Evolutionary conservation across 257 asterid species (phyloP), one percentile per base, ranked within the genome.

Genomic region (Misopates orontium): DNA sequence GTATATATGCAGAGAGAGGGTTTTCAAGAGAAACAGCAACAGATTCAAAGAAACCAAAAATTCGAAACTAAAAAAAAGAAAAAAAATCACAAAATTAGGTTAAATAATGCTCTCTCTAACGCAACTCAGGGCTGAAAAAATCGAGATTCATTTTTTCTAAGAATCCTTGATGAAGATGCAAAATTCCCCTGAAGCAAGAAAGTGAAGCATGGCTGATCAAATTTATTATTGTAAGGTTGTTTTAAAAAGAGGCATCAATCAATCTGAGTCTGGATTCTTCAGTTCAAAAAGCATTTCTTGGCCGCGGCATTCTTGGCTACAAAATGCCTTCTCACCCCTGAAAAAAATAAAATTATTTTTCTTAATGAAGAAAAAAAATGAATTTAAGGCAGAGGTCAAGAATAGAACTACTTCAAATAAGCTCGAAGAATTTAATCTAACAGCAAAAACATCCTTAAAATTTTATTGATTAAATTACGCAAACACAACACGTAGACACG

Each of bases 271-370:
- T 15, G 60, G 61, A 59, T 81, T 65, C 76, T 76, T 58, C 73
- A 40, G 56, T 19, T 85, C 87, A 1, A 45, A 77, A 60, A 78
- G 47, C 78, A 84, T 84, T 70, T 84, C 95, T 53, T 81, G 82
- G 81, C 79, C 69, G 44, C 95, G 84, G 82, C 97, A 90, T 76
- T 87, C 90, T 40, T 85, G 78, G 76, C 96, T 87, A 73, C 98
- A 89, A 70, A 81, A 82, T 31, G 83, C 87, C 66, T 78, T 87
- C 67, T 78, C 87, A 42, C 89, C 88, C 85, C 98, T 89, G 87
- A 69, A 73, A 60, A 15, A 18, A 24, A 28, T 5, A 36, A 36
- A 9, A 36, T 5, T 36, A 36, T 8, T 36, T 10, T 36, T 1
- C 11, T 4, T 3, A 10, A 3, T 36, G 11, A 36, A 36, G 42